Evolutionary conservation across 148 eudicot species (phyloP).

Genomic region (Rhododendron kiyosumense): DNA sequence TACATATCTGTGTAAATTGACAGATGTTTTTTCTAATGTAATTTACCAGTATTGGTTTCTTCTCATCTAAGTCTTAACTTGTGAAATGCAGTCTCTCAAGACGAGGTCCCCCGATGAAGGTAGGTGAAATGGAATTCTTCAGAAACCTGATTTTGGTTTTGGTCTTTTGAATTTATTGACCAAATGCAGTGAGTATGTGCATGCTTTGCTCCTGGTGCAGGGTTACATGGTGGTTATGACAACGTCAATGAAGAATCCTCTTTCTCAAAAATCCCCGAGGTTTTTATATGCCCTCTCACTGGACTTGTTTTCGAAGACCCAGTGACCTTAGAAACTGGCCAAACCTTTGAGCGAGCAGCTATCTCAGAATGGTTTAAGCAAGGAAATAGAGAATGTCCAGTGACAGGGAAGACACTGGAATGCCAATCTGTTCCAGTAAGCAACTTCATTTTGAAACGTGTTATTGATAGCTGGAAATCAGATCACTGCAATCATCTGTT

Average conservation of each 20-base stretch:
- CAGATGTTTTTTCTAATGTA: background rate
- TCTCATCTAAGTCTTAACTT: background rate
- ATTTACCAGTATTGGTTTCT: background rate
- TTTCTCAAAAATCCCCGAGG: constrained; percentile 31
- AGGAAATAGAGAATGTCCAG: constrained; percentile 41
- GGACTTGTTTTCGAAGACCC: constrained; percentile 47
- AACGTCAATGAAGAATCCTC: constrained; percentile 8
- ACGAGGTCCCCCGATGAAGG: constrained; percentile 16
- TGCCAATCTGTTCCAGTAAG: constrained; percentile 30
- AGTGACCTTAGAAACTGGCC: constrained; percentile 53
- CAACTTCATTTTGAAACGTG: constrained; percentile 44
- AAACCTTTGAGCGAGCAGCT: constrained; percentile 45
- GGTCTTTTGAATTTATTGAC: background rate
- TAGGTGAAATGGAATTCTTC: constrained; percentile 7
- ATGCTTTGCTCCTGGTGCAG: constrained; percentile 17
- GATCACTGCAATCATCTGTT: constrained; percentile 19
- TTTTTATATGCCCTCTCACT: constrained; percentile 47
- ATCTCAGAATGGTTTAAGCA: constrained; percentile 34
- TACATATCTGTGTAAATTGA: background rate
- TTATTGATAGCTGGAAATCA: constrained; percentile 40
- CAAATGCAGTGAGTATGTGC: background rate
- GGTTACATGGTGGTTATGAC: constrained; percentile 11
- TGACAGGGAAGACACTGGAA: constrained; percentile 26
- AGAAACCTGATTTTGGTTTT: background rate
- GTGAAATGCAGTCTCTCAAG: constrained; percentile 14